Conservation (phyloP, 2,329 filamentous ascomycete genomes). For the Nemania serpens region DNA sequence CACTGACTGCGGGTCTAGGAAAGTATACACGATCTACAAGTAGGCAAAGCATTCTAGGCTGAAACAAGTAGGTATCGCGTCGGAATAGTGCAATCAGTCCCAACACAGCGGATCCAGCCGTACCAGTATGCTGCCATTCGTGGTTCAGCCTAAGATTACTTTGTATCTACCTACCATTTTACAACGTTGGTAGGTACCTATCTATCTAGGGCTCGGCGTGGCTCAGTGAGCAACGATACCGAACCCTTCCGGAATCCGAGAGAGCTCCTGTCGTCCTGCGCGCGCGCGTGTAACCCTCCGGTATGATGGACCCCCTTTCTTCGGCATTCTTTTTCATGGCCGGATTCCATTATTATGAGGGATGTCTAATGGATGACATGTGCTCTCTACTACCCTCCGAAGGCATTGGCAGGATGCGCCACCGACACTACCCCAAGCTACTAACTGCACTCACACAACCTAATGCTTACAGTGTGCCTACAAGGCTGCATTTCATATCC, state of each 20-base stretch:
- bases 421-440: too few species aligned
- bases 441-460: too few species aligned
- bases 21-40: too few species aligned
- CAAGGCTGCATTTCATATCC: too few species aligned
- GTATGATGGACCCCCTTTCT: not conserved
- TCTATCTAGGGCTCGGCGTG: slow-evolving; percentile 10
- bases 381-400: too few species aligned
- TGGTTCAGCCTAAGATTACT: slow-evolving; percentile 20
- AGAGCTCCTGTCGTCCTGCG: not conserved
- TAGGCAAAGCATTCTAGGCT: slow-evolving; percentile 34
- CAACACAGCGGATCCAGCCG: slow-evolving; percentile 35
- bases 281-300: slow-evolving; percentile 7
- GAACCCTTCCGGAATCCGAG: slow-evolving; percentile 22
- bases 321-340: slow-evolving; percentile 1
- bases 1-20: too few species aligned
- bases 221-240: slow-evolving; percentile 9
- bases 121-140: slow-evolving; percentile 14
- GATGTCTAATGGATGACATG: too few species aligned
- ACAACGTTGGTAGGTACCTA: not conserved
- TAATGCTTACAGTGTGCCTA: too few species aligned
- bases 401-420: too few species aligned
- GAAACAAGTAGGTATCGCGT: slow-evolving; percentile 29
- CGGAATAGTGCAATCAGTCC: slow-evolving; percentile 30
- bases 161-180: not conserved
- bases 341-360: too few species aligned